Evolutionary conservation across 2,329 filamentous ascomycete genomes (phyloP).

Genomic region (Didymella segeticola): DNA sequence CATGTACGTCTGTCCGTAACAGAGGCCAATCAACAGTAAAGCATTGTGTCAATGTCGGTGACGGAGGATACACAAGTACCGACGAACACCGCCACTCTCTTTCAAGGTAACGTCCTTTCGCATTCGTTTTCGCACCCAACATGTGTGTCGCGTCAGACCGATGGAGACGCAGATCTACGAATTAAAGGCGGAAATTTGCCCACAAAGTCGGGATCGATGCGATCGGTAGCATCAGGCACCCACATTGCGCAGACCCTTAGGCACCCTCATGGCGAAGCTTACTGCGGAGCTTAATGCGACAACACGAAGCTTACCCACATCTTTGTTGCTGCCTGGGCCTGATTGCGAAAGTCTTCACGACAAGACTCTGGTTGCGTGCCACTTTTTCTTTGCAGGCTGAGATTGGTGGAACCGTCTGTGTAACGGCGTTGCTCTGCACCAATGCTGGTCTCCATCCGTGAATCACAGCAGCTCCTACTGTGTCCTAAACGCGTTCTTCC

Average conservation of each 20-base stretch:
- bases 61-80: slow-evolving; percentile 2
- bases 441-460: no score
- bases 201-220: neutral
- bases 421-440: no score
- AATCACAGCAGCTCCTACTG: no score
- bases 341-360: no score
- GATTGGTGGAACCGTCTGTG: no score
- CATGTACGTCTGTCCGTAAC: neutral
- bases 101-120: neutral
- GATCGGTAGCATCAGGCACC: neutral
- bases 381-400: no score
- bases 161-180: neutral
- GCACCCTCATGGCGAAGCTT: slow-evolving; percentile 1
- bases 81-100: neutral
- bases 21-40: neutral
- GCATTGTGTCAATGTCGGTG: slow-evolving; percentile 1
- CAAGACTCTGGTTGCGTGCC: no score
- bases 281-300: neutral
- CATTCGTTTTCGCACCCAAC: neutral
- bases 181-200: neutral
- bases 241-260: neutral
- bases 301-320: neutral
- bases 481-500: no score
- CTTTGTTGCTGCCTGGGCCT: slow-evolving; percentile 2
- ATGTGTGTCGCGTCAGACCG: neutral